A percentile compares a stretch with the other conserved stretches of the same genome.
These are phyloP conservation scores for Orbilia quercus DNA, from an alignment of 2,329 filamentous ascomycete genomes.

Conservation along the genomic window DNA sequence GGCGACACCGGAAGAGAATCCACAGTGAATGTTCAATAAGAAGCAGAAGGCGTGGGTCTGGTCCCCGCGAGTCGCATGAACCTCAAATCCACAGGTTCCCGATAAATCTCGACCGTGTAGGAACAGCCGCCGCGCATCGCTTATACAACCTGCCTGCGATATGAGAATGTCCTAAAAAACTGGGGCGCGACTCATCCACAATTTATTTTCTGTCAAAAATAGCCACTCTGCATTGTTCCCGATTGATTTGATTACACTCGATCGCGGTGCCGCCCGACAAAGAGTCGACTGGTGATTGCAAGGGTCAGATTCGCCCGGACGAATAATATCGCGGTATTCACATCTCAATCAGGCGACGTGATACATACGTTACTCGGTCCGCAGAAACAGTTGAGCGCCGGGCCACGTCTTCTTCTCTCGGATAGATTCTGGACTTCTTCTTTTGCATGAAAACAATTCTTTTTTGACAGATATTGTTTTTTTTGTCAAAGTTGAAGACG, in stretches of 20 bases:
- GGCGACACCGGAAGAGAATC: too few relatives aligned
- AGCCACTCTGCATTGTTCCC: background rate
- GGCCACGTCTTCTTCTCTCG: constrained; percentile 6
- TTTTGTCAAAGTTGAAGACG: background rate
- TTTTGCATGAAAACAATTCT: background rate
- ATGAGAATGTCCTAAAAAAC: too few relatives aligned
- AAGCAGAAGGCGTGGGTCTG: background rate
- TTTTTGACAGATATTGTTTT: too few relatives aligned
- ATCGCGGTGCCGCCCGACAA: constrained; percentile 9
- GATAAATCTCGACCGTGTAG: constrained; percentile 36
- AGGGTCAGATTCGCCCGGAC: background rate
- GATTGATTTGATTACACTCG: background rate
- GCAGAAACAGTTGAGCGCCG: constrained; percentile 32
- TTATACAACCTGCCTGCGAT: too few relatives aligned
- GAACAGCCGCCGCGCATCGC: constrained; percentile 56
- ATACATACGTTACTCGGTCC: background rate
- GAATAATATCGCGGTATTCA: constrained; percentile 18
- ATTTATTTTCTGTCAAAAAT: background rate
- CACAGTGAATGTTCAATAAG: too few relatives aligned
- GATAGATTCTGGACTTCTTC: background rate
- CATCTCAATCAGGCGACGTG: constrained; percentile 16
- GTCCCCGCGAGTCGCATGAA: constrained; percentile 31
- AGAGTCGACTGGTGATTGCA: background rate
- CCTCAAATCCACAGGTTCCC: constrained; percentile 29
- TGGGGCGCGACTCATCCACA: constrained; percentile 15